phyloP scores from a whole-genome alignment of 2,329 filamentous ascomycete genomes.

The Talaromyces sp. region DNA sequence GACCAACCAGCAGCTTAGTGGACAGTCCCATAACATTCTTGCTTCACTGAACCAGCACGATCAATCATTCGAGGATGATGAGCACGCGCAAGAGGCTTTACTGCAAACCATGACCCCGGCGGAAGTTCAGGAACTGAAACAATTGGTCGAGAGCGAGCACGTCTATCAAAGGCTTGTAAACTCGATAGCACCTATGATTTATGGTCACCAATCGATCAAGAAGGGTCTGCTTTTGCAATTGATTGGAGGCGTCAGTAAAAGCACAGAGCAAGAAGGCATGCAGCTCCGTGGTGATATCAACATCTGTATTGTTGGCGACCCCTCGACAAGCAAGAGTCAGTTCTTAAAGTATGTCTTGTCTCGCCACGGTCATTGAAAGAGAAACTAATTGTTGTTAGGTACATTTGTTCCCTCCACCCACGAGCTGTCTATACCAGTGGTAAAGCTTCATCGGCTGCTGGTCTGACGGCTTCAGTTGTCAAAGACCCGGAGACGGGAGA shows the following conservation, averaged over 20 bases:
- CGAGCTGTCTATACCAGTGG: conserved; percentile 96
- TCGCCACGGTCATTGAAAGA: not conserved
- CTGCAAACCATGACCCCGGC: conserved; percentile 76
- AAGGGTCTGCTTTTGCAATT: conserved; percentile 91
- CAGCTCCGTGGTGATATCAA: conserved; percentile 95
- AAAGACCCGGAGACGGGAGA: conserved; percentile 99
- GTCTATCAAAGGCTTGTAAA: conserved; percentile 91
- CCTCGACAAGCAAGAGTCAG: conserved; percentile 94
- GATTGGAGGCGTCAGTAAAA: conserved; percentile 91
- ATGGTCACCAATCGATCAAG: conserved; percentile 95
- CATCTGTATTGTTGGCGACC: conserved; percentile 96
- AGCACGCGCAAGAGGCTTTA: conserved; percentile 81
- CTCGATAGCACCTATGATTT: conserved; percentile 93
- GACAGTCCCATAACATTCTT: conserved; percentile 77
- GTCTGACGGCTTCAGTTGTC: conserved; percentile 92
- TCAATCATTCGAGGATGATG: conserved; percentile 65
- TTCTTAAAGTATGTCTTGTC: conserved; percentile 65
- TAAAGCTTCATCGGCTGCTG: conserved; percentile 93
- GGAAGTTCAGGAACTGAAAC: conserved; percentile 85
- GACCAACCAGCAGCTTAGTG: conserved; percentile 60
- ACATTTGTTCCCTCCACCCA: conserved; percentile 93
- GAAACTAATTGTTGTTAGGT: conserved; percentile 39
- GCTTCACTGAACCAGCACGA: conserved; percentile 72
- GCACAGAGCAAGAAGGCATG: conserved; percentile 82
- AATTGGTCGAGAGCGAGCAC: conserved; percentile 91